phyloP scores from a whole-genome alignment of 192 early-diverging fungal genomes.

The Coemansia aciculifera region DNA sequence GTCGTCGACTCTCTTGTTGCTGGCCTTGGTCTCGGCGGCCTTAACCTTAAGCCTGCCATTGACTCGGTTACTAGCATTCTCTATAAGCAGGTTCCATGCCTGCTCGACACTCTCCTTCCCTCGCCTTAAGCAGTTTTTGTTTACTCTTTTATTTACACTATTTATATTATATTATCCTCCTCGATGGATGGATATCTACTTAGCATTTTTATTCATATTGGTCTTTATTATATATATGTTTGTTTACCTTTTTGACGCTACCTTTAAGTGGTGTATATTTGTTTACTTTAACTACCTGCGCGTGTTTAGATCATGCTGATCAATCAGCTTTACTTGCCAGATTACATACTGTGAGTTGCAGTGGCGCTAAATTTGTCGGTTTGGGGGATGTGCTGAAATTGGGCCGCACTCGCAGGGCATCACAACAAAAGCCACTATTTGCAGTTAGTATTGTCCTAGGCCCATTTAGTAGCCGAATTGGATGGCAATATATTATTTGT shows the following conservation, averaged over 20 bases:
- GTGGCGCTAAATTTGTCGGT: background rate
- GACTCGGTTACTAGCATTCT: conserved; percentile 51
- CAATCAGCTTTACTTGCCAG: background rate
- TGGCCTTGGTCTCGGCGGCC: conserved; percentile 49
- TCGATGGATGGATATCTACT: background rate
- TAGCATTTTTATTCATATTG: background rate
- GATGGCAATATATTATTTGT: background rate
- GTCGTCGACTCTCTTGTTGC: conserved; percentile 44
- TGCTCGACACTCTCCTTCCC: conserved; percentile 50
- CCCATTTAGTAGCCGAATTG: conserved; percentile 4
- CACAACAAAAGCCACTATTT: conserved; percentile 11
- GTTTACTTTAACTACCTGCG: background rate
- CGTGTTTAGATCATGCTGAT: background rate
- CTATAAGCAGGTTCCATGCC: conserved; percentile 54
- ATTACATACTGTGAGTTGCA: background rate
- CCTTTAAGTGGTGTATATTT: background rate
- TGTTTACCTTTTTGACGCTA: background rate
- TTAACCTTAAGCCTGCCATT: conserved; percentile 50
- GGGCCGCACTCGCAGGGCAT: background rate
- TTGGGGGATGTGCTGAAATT: background rate
- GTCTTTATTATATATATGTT: background rate
- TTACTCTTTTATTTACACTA: background rate
- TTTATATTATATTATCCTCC: background rate
- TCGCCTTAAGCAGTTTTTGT: conserved; percentile 28
- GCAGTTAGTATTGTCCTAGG: background rate